These are phyloP conservation scores for Bromus sterilis DNA, from an alignment of 176 grass and related monocot genomes.

Conservation along the genomic window DNA sequence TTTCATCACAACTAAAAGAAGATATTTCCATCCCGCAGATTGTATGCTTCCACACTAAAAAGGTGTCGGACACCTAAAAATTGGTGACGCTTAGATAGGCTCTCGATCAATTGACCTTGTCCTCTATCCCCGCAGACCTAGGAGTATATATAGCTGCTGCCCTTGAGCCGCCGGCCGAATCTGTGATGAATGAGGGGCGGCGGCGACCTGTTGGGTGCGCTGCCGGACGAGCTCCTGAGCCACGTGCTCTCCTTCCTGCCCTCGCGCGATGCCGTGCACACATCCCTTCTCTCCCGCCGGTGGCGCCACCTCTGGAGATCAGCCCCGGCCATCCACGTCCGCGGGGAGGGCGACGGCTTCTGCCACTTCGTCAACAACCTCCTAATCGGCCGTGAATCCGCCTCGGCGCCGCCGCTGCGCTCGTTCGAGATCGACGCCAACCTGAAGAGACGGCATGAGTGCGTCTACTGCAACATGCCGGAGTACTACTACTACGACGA, in stretches of 20 bases:
- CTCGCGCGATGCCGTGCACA: not conserved
- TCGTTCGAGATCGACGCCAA: not conserved
- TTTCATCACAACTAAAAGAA: too few species aligned
- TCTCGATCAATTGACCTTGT: too few species aligned
- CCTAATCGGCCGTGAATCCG: not conserved
- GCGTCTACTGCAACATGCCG: rapidly evolving
- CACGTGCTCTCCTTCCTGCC: not conserved
- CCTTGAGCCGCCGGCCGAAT: not conserved
- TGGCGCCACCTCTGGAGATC: not conserved
- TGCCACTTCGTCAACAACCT: not conserved
- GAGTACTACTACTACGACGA: too few species aligned
- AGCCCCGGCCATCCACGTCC: not conserved
- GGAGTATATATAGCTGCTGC: too few species aligned
- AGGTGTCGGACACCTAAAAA: too few species aligned
- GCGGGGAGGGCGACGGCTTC: not conserved
- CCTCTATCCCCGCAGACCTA: too few species aligned
- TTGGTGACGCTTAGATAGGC: too few species aligned
- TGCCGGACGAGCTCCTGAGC: not conserved
- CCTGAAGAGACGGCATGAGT: not conserved
- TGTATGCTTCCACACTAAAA: too few species aligned
- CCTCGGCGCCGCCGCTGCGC: not conserved
- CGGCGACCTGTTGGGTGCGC: not conserved
- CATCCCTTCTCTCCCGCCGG: not conserved
- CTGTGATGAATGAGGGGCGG: not conserved
- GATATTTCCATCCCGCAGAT: too few species aligned